phyloP scores from a whole-genome alignment of 2,329 filamentous ascomycete species.

The Aulographum hederae region DNA sequence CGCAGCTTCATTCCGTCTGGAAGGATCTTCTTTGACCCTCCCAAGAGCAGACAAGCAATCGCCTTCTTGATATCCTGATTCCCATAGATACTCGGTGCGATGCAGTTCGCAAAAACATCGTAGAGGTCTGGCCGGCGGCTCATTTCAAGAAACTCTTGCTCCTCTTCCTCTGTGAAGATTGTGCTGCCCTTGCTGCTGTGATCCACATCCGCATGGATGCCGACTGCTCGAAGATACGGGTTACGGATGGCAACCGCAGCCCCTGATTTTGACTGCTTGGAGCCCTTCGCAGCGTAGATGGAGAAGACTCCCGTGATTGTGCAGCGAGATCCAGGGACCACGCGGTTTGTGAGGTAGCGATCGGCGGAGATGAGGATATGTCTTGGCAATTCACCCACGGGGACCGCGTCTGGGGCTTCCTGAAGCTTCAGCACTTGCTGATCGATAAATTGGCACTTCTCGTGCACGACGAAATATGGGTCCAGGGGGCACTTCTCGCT shows the following conservation, averaged over 20 bases:
- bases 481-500: slow-evolving; percentile 72
- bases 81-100: slow-evolving; percentile 93
- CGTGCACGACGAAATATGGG: slow-evolving; percentile 89
- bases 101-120: slow-evolving; percentile 72
- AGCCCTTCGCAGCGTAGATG: slow-evolving; percentile 86
- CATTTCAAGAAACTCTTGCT: slow-evolving; percentile 88
- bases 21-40: slow-evolving; percentile 92
- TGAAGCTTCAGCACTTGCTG: slow-evolving; percentile 97
- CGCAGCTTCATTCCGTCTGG: slow-evolving; percentile 95
- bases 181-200: slow-evolving; percentile 72
- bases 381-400: slow-evolving; percentile 83
- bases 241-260: slow-evolving; percentile 89
- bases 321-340: slow-evolving; percentile 87
- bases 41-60: slow-evolving; percentile 81
- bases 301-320: slow-evolving; percentile 96
- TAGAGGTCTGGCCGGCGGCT: slow-evolving; percentile 88
- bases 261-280: slow-evolving; percentile 39
- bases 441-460: slow-evolving; percentile 87
- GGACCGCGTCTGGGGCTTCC: slow-evolving; percentile 92
- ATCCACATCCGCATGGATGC: slow-evolving; percentile 79
- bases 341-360: slow-evolving; percentile 82
- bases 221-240: slow-evolving; percentile 82
- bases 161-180: slow-evolving; percentile 83
- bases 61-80: slow-evolving; percentile 95
- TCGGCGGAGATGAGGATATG: slow-evolving; percentile 96